Percentiles rank a stretch among this genome's conserved stretches.
Evolutionary conservation across 495 filamentous ascomycete genomes (phyloP).

Genomic region (Trichoderma orchidacearum): DNA sequence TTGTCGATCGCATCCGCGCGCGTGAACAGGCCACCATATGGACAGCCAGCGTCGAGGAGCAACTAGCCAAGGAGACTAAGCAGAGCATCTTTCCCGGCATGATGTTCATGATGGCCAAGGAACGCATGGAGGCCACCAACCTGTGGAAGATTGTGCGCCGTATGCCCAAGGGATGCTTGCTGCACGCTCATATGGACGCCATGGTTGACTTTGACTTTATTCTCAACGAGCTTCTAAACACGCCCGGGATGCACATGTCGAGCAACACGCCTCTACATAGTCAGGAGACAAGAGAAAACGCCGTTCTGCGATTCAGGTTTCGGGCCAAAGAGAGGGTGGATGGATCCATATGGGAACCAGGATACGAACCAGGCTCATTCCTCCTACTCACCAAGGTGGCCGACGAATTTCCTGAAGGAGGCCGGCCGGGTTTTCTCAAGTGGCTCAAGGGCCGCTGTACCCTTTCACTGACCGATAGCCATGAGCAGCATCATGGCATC

Average conservation of each 20-base stretch:
- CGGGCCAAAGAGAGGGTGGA: slow-evolving; percentile 12
- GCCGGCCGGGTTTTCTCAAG: slow-evolving; percentile 52
- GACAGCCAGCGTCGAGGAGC: slow-evolving; percentile 55
- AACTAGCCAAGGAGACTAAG: slow-evolving; percentile 36
- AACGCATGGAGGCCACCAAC: slow-evolving; percentile 64
- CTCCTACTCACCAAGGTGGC: slow-evolving; percentile 53
- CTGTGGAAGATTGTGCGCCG: slow-evolving; percentile 72
- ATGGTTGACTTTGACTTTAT: slow-evolving; percentile 80
- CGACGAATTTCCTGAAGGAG: slow-evolving; percentile 55
- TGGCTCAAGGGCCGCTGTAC: slow-evolving; percentile 70
- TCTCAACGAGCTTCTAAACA: slow-evolving; percentile 53
- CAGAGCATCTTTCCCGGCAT: slow-evolving; percentile 64
- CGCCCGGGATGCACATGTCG: slow-evolving; percentile 60
- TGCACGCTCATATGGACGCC: slow-evolving; percentile 81
- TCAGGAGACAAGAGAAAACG: slow-evolving; percentile 29
- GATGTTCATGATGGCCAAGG: slow-evolving; percentile 74
- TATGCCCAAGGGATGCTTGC: slow-evolving; percentile 83
- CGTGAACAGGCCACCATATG: slow-evolving; percentile 62
- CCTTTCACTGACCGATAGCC: slow-evolving; percentile 53
- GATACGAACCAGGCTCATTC: slow-evolving; percentile 41
- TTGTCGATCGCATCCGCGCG: slow-evolving; percentile 63
- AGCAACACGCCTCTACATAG: slow-evolving; percentile 36
- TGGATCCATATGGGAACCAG: slow-evolving; percentile 44
- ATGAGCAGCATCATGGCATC: slow-evolving; percentile 69
- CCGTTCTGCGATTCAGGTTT: slow-evolving; percentile 42